phyloP scores from a whole-genome alignment of 176 grass and related monocot genomes.

The Chrysopogon serrulatus region DNA sequence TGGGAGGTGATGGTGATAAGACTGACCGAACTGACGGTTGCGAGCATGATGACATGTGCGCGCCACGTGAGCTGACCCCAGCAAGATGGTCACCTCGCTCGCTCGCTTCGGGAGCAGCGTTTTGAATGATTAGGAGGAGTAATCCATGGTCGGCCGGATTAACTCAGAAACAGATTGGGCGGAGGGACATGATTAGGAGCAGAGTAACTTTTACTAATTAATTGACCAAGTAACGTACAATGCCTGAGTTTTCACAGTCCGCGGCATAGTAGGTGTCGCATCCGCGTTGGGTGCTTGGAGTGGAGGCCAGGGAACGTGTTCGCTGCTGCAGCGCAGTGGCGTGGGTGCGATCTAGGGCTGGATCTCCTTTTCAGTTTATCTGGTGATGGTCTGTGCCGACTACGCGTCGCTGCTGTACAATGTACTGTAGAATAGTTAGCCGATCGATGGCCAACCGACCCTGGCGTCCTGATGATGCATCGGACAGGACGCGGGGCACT shows the following conservation, averaged over 20 bases:
- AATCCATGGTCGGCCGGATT: neutral
- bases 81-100: neutral
- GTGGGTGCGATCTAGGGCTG: neutral
- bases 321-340: neutral
- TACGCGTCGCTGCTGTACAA: no score
- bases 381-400: slow-evolving; percentile 15
- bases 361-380: neutral
- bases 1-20: neutral
- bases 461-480: neutral
- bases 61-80: slow-evolving; percentile 29
- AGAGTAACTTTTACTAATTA: neutral
- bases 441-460: no score
- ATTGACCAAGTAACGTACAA: neutral
- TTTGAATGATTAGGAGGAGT: slow-evolving; percentile 33
- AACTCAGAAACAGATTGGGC: neutral
- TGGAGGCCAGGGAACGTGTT: neutral
- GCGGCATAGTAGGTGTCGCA: neutral
- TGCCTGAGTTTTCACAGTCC: neutral
- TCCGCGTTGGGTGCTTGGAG: neutral
- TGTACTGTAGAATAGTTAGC: no score
- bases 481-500: neutral
- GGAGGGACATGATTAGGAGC: neutral
- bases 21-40: neutral
- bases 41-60: slow-evolving; percentile 21
- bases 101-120: slow-evolving; percentile 7